Percentiles rank a stretch among this genome's conserved stretches.
Conservation (phyloP, 2,329 filamentous ascomycete species). For the Byssothecium circinans region DNA sequence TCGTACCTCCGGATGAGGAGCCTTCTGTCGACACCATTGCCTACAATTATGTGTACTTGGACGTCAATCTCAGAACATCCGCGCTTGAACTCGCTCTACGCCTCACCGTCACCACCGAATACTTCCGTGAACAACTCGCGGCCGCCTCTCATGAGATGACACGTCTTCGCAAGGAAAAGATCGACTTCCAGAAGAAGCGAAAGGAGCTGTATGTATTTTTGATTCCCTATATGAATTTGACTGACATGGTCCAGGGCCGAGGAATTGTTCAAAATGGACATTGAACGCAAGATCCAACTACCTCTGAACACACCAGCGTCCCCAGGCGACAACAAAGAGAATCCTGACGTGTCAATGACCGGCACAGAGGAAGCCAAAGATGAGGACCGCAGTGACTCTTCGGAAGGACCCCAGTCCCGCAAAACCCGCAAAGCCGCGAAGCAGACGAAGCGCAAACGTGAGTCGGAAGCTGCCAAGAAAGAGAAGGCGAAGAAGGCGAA, state of each 20-base stretch:
- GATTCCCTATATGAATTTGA: slow-evolving; percentile 3
- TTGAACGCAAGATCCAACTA: slow-evolving; percentile 71
- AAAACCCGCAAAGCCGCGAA: slow-evolving; percentile 54
- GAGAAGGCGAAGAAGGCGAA: slow-evolving; percentile 68
- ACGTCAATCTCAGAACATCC: slow-evolving; percentile 80
- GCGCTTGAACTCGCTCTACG: slow-evolving; percentile 84
- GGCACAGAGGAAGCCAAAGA: slow-evolving; percentile 68
- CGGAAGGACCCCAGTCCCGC: slow-evolving; percentile 57
- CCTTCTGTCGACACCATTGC: slow-evolving; percentile 74
- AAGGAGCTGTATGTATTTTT: slow-evolving; percentile 58
- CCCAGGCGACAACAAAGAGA: slow-evolving; percentile 50
- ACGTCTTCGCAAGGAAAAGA: slow-evolving; percentile 90
- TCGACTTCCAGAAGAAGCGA: slow-evolving; percentile 81
- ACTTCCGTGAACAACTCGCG: slow-evolving; percentile 85
- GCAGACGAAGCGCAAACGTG: slow-evolving; percentile 75
- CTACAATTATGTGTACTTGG: slow-evolving; percentile 71
- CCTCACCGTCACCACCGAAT: slow-evolving; percentile 82
- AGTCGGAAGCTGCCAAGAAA: slow-evolving; percentile 60
- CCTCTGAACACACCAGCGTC: slow-evolving; percentile 72
- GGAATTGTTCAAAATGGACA: slow-evolving; percentile 69
- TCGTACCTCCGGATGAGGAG: slow-evolving; percentile 78
- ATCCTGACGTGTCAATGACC: slow-evolving; percentile 63
- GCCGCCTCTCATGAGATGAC: slow-evolving; percentile 95
- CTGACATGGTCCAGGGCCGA: slow-evolving; percentile 59
- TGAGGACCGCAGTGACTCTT: slow-evolving; percentile 67